These are phyloP conservation scores for Chytriomyces sp. DNA, from an alignment of 192 early-diverging fungal genomes.

Conservation along the genomic window DNA sequence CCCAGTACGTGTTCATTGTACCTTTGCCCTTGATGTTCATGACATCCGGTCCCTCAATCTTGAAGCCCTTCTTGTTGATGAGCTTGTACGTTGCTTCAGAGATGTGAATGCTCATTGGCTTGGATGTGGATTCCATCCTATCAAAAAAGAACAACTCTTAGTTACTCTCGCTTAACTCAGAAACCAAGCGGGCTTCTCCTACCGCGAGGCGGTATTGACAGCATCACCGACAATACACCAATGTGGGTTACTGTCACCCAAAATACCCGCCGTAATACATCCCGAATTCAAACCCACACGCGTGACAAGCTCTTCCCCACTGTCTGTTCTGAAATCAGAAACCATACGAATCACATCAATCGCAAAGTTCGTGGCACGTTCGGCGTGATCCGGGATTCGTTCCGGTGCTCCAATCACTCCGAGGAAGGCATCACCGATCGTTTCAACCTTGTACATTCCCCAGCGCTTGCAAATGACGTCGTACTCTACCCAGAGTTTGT, in stretches of 20 bases:
- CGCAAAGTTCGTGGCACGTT: conserved; percentile 34
- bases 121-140: conserved; percentile 50
- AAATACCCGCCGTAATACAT: conserved; percentile 50
- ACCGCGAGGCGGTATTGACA: conserved; percentile 50
- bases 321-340: conserved; percentile 36
- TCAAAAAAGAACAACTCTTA: too few species aligned
- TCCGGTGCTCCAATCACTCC: conserved; percentile 32
- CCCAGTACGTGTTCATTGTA: conserved; percentile 49
- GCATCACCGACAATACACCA: conserved; percentile 55
- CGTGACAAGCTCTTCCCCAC: conserved; percentile 40
- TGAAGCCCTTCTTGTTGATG: conserved; percentile 35
- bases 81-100: conserved; percentile 46
- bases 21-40: conserved; percentile 50
- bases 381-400: conserved; percentile 33
- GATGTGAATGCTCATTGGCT: conserved; percentile 49
- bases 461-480: conserved; percentile 47
- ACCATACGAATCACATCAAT: conserved; percentile 46
- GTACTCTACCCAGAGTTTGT: conserved; percentile 40
- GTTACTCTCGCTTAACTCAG: too few species aligned
- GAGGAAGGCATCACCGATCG: conserved; percentile 47
- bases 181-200: not conserved
- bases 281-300: conserved; percentile 51
- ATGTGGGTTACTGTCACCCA: conserved; percentile 52
- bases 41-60: conserved; percentile 25
- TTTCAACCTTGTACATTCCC: conserved; percentile 55